Conservation (phyloP, 768 basidiomycete species). For the Termitomyces titanicus region DNA sequence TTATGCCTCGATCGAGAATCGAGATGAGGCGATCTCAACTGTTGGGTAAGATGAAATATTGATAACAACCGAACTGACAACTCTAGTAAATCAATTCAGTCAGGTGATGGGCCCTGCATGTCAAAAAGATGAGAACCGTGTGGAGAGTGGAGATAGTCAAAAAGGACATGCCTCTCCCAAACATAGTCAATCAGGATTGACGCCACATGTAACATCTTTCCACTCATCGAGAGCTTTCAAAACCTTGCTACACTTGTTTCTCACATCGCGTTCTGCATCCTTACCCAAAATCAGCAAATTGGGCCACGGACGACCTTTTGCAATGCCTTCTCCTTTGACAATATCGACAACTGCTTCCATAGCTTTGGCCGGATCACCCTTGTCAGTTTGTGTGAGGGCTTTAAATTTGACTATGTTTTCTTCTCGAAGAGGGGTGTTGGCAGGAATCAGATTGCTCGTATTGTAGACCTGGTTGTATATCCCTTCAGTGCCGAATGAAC, state of each 20-base stretch:
- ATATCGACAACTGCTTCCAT: slow-evolving; percentile 47
- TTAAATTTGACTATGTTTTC: slow-evolving; percentile 26
- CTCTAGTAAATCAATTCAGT: too few species aligned
- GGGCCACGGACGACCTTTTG: slow-evolving; percentile 43
- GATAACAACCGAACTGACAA: too few species aligned
- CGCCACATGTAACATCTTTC: slow-evolving; percentile 45
- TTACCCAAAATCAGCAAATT: slow-evolving; percentile 46
- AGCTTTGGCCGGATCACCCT: slow-evolving; percentile 57
- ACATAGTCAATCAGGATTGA: slow-evolving; percentile 30
- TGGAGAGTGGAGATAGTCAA: too few species aligned
- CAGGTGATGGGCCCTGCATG: too few species aligned
- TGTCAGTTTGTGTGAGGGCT: slow-evolving; percentile 38
- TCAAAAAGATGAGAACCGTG: too few species aligned
- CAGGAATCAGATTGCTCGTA: slow-evolving; percentile 39
- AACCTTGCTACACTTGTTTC: slow-evolving; percentile 41
- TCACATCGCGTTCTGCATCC: slow-evolving; percentile 51
- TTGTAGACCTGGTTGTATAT: slow-evolving; percentile 41
- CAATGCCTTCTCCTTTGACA: slow-evolving; percentile 48
- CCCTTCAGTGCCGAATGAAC: slow-evolving; percentile 57
- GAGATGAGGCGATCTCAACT: too few species aligned
- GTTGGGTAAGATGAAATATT: too few species aligned
- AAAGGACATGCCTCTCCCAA: too few species aligned
- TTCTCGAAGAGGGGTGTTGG: slow-evolving; percentile 43
- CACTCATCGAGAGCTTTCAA: slow-evolving; percentile 49
- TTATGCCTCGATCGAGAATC: too few species aligned